Evolutionary conservation across 495 filamentous ascomycete species (phyloP), one percentile per base, ranked within the genome.

Genomic region (Podospora fimiseda): DNA sequence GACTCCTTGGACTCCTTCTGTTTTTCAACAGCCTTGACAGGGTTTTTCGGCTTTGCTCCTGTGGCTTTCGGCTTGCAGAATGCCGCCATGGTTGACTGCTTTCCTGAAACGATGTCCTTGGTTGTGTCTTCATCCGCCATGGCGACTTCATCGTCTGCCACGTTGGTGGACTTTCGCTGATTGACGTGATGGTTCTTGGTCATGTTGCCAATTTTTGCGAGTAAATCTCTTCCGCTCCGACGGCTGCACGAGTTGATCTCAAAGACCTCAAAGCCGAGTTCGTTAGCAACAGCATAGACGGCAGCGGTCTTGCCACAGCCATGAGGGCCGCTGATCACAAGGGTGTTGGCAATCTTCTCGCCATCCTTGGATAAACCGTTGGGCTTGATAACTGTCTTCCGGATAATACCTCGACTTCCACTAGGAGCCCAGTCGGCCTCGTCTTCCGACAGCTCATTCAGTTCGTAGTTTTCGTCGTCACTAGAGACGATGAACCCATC

Each of bases 131-230:
- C 73, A 22, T 72, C 66, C 16, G 47, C 37, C 13, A 44, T 43
- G 2, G 53, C 22, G 0, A 66, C 59, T 13, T 63, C 48, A 0
- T 57, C 64, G 14, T 56, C 58, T 8, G 45, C 46, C 1, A 37
- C 20, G 18, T 36, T 37, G 24, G 30, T 60, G 30, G 64, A 61
- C 23, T 73, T 66, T 48, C 65, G 62, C 27, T 72, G 71, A 30
- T 64, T 67, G 36, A 97, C 92, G 3, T 93, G 81, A 67, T 99
- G 94, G 58, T 97, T 97, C 53, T 82, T 82, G 13, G 89, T 91
- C 94, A 97, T 96, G 65, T 97, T 90, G 3, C 93, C 94, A 15
- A 99, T 88, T 50, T 80, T 90, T 48, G 96, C 93, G 8, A 94
- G 61, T 43, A 99, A 80, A 62, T 99, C 94, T 63, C 87, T 90